These are phyloP conservation scores for Gossypium gossypioides DNA, from an alignment of 441 rosid species.

Conservation along the genomic window DNA sequence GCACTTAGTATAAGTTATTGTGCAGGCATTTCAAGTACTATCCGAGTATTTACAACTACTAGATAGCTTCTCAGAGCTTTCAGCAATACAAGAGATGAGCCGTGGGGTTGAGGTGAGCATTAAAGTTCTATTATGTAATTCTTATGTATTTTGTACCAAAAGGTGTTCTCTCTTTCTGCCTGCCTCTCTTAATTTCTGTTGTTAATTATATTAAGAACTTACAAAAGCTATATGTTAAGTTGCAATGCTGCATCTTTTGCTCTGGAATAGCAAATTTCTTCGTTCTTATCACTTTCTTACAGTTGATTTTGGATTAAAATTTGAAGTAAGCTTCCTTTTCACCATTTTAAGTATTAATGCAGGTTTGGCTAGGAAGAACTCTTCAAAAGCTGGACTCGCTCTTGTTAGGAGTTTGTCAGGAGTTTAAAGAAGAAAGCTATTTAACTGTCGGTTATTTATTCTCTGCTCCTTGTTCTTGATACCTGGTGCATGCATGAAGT, in stretches of 20 bases:
- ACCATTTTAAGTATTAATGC: conserved; percentile 22
- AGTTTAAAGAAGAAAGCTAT: conserved; percentile 80
- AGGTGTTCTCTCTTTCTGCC: not conserved
- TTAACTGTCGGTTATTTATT: conserved; percentile 56
- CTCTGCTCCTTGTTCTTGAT: conserved; percentile 14
- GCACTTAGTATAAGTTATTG: conserved; percentile 19
- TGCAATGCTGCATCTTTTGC: conserved; percentile 8
- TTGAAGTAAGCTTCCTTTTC: conserved; percentile 19
- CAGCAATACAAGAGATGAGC: conserved; percentile 89
- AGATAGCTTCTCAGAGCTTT: conserved; percentile 78
- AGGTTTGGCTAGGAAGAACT: conserved; percentile 98
- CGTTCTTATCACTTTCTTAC: conserved; percentile 12
- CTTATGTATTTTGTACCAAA: not conserved
- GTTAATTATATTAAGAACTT: not conserved
- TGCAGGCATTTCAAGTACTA: conserved; percentile 91
- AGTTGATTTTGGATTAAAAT: not conserved
- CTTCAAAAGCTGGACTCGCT: conserved; percentile 94
- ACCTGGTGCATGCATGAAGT: conserved; percentile 10
- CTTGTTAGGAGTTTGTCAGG: conserved; percentile 85
- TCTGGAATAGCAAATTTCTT: not conserved
- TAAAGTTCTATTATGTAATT: conserved; percentile 3
- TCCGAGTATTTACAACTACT: conserved; percentile 92
- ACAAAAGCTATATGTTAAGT: not conserved
- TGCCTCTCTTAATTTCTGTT: not conserved
- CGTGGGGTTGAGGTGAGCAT: conserved; percentile 84